These are phyloP conservation scores for Parasitella parasitica DNA, from an alignment of 371 early-diverging fungal genomes.

Conservation along the genomic window DNA sequence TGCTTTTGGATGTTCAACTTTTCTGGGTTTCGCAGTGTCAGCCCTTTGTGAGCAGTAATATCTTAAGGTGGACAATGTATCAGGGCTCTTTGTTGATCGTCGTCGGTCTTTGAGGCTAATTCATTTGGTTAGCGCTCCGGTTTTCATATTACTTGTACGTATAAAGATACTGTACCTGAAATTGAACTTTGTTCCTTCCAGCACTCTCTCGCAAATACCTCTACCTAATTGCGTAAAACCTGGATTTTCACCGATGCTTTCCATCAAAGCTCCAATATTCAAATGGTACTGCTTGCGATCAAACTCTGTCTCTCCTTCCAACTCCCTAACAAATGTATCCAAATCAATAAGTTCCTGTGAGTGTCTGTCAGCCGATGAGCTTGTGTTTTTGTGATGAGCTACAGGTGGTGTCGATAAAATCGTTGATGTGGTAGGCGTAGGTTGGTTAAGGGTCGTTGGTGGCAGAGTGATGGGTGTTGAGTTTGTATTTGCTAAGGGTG, in stretches of 20 bases:
- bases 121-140: neutral
- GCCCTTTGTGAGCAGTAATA: conserved; percentile 52
- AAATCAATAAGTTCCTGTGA: conserved; percentile 20
- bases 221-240: conserved; percentile 52
- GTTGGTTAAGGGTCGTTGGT: neutral
- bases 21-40: conserved; percentile 49
- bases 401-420: neutral
- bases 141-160: no score
- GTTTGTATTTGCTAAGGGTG: neutral
- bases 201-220: conserved; percentile 43
- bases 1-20: conserved; percentile 45
- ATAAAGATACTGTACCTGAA: no score
- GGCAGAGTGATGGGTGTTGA: neutral
- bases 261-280: conserved; percentile 36
- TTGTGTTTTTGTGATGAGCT: neutral
- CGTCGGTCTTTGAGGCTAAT: conserved; percentile 50
- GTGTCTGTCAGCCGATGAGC: conserved; percentile 4
- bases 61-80: conserved; percentile 45
- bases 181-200: conserved; percentile 49
- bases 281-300: conserved; percentile 44
- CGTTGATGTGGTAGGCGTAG: neutral
- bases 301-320: conserved; percentile 40
- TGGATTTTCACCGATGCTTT: conserved; percentile 22
- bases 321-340: conserved; percentile 35
- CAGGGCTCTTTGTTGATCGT: conserved; percentile 45